phyloP scores from a whole-genome alignment of 202 grass and related monocot species.

The Carex sylvatica region DNA sequence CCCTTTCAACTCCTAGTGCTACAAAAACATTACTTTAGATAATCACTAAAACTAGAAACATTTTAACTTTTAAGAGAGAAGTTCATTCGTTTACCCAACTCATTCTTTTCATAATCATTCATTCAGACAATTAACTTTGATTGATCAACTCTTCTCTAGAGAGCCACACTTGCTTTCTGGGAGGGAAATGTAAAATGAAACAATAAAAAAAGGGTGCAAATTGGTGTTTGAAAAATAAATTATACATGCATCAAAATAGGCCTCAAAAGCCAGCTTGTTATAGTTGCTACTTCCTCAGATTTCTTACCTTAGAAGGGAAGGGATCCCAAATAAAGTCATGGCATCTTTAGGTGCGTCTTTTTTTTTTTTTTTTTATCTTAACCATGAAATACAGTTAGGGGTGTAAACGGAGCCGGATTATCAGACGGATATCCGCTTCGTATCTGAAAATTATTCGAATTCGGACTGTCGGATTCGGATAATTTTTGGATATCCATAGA shows the following conservation, averaged over 20 bases:
- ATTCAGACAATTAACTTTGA: not conserved
- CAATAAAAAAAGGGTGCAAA: not conserved
- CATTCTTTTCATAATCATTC: not conserved
- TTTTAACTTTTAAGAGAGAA: too few relatives aligned
- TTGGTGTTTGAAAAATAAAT: not conserved
- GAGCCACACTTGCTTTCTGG: not conserved
- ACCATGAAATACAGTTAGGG: not conserved
- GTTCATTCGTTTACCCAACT: not conserved
- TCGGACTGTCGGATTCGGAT: too few relatives aligned
- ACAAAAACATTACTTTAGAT: not conserved
- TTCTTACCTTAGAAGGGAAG: slow-evolving; percentile 18
- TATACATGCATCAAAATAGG: not conserved
- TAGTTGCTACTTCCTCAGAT: not conserved
- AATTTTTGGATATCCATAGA: too few relatives aligned
- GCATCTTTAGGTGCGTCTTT: not conserved
- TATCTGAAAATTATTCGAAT: too few relatives aligned
- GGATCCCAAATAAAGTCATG: not conserved
- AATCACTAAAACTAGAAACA: too few relatives aligned
- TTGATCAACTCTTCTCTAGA: not conserved
- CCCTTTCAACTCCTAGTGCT: not conserved
- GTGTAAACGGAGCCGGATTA: too few relatives aligned
- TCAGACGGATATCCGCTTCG: too few relatives aligned
- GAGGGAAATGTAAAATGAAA: not conserved
- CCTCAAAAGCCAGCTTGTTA: not conserved
- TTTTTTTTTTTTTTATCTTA: not conserved